These are phyloP conservation scores for Penicillium canescens DNA, from an alignment of 495 filamentous ascomycete genomes.

Conservation along the genomic window DNA sequence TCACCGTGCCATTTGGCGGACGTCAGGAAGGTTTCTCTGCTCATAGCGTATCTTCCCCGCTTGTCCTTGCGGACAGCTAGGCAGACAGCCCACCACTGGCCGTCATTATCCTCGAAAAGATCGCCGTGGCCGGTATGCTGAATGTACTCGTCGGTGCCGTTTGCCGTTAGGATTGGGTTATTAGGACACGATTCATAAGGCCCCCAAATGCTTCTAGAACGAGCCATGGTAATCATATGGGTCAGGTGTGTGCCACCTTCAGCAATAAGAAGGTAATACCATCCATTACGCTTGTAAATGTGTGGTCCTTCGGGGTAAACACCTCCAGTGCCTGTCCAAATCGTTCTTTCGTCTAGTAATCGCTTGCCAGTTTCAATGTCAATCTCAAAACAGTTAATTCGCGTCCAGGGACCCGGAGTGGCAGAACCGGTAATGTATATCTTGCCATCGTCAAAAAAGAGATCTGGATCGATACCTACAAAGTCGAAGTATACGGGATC, in stretches of 20 bases:
- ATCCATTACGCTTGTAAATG: constrained; percentile 57
- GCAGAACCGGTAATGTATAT: constrained; percentile 16
- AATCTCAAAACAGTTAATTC: constrained; percentile 24
- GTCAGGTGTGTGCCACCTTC: constrained; percentile 56
- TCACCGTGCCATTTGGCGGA: constrained; percentile 47
- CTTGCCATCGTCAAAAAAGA: constrained; percentile 29
- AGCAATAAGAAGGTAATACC: constrained; percentile 62
- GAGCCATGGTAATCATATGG: constrained; percentile 55
- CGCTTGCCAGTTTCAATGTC: constrained; percentile 20
- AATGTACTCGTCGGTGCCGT: constrained; percentile 38
- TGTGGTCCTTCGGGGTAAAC: constrained; percentile 57
- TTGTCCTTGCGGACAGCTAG: constrained; percentile 40
- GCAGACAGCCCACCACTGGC: constrained; percentile 55
- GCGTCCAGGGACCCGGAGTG: constrained; percentile 6
- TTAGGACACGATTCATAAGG: constrained; percentile 48
- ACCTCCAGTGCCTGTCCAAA: constrained; percentile 53
- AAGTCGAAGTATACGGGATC: constrained; percentile 33
- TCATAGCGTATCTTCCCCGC: constrained; percentile 58
- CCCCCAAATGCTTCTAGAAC: constrained; percentile 49
- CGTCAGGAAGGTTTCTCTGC: constrained; percentile 57
- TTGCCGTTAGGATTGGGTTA: constrained; percentile 55
- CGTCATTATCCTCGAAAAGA: constrained; percentile 42
- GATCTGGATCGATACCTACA: constrained; percentile 26
- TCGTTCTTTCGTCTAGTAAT: constrained; percentile 20
- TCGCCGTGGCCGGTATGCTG: constrained; percentile 37